Evolutionary conservation across 2,329 filamentous ascomycete species (phyloP).

Genomic region (Phialophora macrospora): DNA sequence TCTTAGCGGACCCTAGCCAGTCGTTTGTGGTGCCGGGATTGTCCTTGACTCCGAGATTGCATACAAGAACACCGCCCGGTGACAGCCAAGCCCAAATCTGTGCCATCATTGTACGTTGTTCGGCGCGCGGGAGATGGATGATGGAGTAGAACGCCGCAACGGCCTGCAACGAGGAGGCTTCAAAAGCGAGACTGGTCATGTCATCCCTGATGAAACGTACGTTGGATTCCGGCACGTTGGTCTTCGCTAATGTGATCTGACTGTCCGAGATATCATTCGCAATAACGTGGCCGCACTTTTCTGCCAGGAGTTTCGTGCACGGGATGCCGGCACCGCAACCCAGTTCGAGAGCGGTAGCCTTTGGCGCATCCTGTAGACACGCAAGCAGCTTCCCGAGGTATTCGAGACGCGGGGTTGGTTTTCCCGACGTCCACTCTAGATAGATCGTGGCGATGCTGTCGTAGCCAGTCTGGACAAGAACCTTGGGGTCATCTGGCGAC

Average conservation of each 20-base stretch:
- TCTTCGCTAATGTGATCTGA: conserved; percentile 47
- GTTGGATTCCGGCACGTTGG: conserved; percentile 36
- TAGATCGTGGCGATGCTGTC: conserved; percentile 47
- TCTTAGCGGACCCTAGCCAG: conserved; percentile 28
- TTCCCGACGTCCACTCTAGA: conserved; percentile 44
- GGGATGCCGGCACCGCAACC: conserved; percentile 51
- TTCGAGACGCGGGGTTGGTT: conserved; percentile 41
- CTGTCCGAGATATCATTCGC: conserved; percentile 52
- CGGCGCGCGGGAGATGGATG: conserved; percentile 59
- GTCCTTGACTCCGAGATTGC: conserved; percentile 50
- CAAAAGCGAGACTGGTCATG: conserved; percentile 50
- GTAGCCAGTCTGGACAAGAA: conserved; percentile 39
- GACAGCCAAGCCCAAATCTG: conserved; percentile 57
- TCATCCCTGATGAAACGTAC: conserved; percentile 47
- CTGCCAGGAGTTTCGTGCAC: conserved; percentile 38
- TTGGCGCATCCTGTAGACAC: conserved; percentile 24
- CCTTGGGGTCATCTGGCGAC: conserved; percentile 14
- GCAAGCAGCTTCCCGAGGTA: conserved; percentile 44
- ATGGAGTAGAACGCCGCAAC: conserved; percentile 61
- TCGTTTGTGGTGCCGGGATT: conserved; percentile 17
- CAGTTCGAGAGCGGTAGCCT: conserved; percentile 46
- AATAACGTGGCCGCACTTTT: conserved; percentile 41
- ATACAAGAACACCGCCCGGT: conserved; percentile 57
- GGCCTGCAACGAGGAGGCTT: conserved; percentile 50
- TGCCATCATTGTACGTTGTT: conserved; percentile 56